These are phyloP conservation scores for Dichotomopilus funicola DNA, from an alignment of 2,329 filamentous ascomycete genomes.

Conservation along the genomic window DNA sequence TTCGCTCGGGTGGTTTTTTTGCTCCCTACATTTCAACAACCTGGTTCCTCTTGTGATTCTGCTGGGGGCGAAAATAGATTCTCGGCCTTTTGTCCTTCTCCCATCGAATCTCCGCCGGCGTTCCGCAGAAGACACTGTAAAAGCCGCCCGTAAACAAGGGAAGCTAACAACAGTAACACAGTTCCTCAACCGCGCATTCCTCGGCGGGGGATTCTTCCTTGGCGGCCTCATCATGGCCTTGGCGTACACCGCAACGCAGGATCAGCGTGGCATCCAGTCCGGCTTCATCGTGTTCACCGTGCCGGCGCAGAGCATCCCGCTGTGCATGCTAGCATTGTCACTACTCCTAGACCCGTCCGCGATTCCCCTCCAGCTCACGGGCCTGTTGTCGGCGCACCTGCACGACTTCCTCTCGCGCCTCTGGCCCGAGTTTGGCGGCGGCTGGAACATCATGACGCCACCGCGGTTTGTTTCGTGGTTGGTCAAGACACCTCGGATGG, in stretches of 20 bases:
- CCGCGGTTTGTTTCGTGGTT: constrained; percentile 64
- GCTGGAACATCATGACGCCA: constrained; percentile 67
- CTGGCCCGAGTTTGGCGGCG: constrained; percentile 84
- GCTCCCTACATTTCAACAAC: constrained; percentile 52
- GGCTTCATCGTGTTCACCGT: constrained; percentile 79
- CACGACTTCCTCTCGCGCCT: constrained; percentile 86
- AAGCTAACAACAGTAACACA: constrained; percentile 28
- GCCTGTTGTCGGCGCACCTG: constrained; percentile 80
- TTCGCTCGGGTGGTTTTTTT: constrained; percentile 52
- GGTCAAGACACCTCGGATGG: constrained; percentile 47
- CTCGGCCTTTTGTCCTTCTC: constrained; percentile 7
- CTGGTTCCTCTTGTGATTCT: background rate
- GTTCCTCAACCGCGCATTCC: constrained; percentile 46
- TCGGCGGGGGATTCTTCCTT: constrained; percentile 47
- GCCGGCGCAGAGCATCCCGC: constrained; percentile 74
- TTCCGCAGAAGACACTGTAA: background rate
- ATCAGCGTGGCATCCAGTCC: constrained; percentile 69
- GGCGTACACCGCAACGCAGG: constrained; percentile 77
- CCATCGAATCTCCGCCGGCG: background rate
- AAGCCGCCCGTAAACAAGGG: background rate
- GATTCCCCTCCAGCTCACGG: constrained; percentile 61
- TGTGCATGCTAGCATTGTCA: constrained; percentile 68
- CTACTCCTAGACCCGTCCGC: constrained; percentile 58
- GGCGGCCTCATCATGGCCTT: constrained; percentile 70
- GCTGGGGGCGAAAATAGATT: background rate